Evolutionary conservation across 2,329 filamentous ascomycete genomes (phyloP), one percentile per base, ranked within the genome.

Genomic region (Mycosphaerella sp.): DNA sequence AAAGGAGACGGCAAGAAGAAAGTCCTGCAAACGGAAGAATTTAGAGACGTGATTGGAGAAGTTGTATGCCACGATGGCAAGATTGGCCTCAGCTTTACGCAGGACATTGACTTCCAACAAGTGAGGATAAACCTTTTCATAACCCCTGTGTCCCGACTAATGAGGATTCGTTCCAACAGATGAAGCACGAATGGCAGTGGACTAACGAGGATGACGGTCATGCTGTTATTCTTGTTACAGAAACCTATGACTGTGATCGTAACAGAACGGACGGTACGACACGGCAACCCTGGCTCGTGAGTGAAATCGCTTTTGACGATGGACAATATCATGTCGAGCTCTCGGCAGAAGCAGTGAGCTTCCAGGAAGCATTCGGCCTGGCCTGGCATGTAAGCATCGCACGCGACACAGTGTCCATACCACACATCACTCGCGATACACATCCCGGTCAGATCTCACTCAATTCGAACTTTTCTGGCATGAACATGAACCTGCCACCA

Each of bases 401-500:
- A 14, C 53, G 32, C 12, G 40, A 42, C 12, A 26, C 17, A 34
- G 32, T 26, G 29, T 8, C 46, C 8, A 14, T 6, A 55, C 12
- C 17, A 11, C 29, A 6, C 6, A 26, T 46, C 39, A 43, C 9
- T 34, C 44, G 36, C 45, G 39, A 26, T 11, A 32, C 9, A 38
- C 49, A 40, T 47, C 51, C 26, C 26, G 38, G 21, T 26, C 49
- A 45, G n/a, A 55, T 55, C 29, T 43, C 48, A 3, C 47, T 55
- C 21, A 51, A 56, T 23, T 32, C 47, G 29, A 48, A 56, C 39
- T 56, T 56, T 45, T 48, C 54, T 10, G 44, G 49, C 23, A 29
- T 48, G 8, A 48, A 48, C 5, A 26, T 56, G 14, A 43, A 48
- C n/a, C n/a, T 56, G 7, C 45, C 54, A 4, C n/a, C 40, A 11